These are phyloP conservation scores for Abrus precatorius DNA, from an alignment of 306 rosid species.

Conservation along the genomic window DNA sequence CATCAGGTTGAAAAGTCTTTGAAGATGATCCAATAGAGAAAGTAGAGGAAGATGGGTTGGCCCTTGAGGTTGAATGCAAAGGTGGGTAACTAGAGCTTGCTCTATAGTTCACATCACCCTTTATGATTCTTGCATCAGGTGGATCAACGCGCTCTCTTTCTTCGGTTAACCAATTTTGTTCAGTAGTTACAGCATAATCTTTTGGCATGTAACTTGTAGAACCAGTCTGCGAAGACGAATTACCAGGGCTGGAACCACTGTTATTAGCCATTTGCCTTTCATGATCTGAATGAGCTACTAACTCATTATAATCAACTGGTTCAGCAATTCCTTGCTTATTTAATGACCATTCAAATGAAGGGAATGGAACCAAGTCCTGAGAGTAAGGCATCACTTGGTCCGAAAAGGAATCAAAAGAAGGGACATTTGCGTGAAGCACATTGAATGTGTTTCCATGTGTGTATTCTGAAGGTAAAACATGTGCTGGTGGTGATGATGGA, in stretches of 20 bases:
- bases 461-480: constrained; percentile 60
- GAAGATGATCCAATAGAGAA: constrained; percentile 64
- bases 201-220: constrained; percentile 52
- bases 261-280: constrained; percentile 58
- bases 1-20: constrained; percentile 58
- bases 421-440: constrained; percentile 50
- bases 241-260: constrained; percentile 52
- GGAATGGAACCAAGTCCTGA: constrained; percentile 56
- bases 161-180: constrained; percentile 44
- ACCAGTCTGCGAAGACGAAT: constrained; percentile 49
- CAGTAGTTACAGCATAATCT: constrained; percentile 40
- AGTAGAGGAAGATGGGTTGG: constrained; percentile 59
- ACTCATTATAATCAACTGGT: constrained; percentile 49
- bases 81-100: constrained; percentile 49
- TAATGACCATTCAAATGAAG: constrained; percentile 53
- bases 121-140: constrained; percentile 49
- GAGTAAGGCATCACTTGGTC: constrained; percentile 58
- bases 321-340: constrained; percentile 53
- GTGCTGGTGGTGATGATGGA: constrained; percentile 56
- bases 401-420: constrained; percentile 60
- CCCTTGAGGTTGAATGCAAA: constrained; percentile 46
- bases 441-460: constrained; percentile 51
- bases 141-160: constrained; percentile 42
- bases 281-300: constrained; percentile 51
- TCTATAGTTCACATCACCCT: constrained; percentile 51